Evolutionary conservation across 2,329 filamentous ascomycete species (phyloP), one percentile per base, ranked within the genome.

Genomic region (Periconia sp.): DNA sequence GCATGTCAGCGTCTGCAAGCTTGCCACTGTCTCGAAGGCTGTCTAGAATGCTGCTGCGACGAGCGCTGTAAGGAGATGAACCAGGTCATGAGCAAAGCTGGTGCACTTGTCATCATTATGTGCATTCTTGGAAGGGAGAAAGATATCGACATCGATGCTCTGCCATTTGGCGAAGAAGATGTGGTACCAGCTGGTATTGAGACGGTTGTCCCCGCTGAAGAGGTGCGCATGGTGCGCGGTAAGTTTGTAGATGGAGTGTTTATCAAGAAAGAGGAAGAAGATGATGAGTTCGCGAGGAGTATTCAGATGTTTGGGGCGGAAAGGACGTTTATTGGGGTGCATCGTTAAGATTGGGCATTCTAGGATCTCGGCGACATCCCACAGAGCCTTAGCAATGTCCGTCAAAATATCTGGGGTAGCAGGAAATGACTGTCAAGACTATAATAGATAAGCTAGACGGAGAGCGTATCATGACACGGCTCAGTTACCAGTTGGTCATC

Each of bases 71-170:
- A 87, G 68, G 84, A 96, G 69, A 82, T 84, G 40, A 96, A 96
- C 65, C 83, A 89, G 61, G 91, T 97, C 8, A 94, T 96, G 87
- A 94, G 88, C 62, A 97, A 96, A 70, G 89, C 87, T 0, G 92
- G 92, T 0, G 86, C 88, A 6, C 83, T 82, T 42, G 91, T 96
- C 17, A 84, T 97, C 21, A 72, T 97, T 43, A 88, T 86, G 71
- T 83, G 81, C 49, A 65, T 96, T 40, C 68, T 96, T 38, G 86
- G 86, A 15, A 77, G 84, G 66, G 83, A 90, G 26, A 76, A 84
- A 66, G 83, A 91, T 21, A 87, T 96, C 42, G 89, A 96, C 68
- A 72, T 95, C 4, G 89, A 95, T 26, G 76, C 78, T n/a, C 70
- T 97, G 62, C 92, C 92, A 0, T 94, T 91, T 84, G 92, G 91